These are phyloP conservation scores for Cornus kousa DNA, from an alignment of 148 eudicot genomes.

Conservation along the genomic window DNA sequence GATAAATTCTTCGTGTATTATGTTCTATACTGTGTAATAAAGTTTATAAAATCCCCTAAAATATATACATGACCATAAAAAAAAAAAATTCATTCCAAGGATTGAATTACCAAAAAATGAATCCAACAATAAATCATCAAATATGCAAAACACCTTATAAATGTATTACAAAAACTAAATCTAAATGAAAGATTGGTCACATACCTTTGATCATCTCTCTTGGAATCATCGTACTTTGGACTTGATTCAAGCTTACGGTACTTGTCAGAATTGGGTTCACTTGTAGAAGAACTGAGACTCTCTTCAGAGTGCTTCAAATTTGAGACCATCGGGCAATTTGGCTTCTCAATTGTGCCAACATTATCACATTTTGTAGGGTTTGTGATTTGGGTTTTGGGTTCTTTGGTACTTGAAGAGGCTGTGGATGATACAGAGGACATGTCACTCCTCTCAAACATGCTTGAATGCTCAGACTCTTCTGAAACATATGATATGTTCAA, in stretches of 20 bases:
- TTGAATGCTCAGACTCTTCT: conserved; percentile 35
- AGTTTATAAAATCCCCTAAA: too few species aligned
- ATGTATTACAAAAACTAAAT: background rate
- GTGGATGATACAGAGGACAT: conserved; percentile 48
- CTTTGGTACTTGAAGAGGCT: conserved; percentile 8
- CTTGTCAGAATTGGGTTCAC: background rate
- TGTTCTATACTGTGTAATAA: too few species aligned
- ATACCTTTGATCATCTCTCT: background rate
- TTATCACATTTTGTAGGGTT: background rate
- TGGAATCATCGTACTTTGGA: background rate
- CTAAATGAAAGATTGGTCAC: background rate
- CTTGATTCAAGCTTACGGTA: background rate
- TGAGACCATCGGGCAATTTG: background rate
- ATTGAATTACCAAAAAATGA: too few species aligned
- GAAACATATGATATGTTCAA: conserved; percentile 33
- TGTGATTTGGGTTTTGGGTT: conserved; percentile 11
- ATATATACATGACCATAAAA: too few species aligned
- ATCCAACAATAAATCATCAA: too few species aligned
- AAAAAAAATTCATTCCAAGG: too few species aligned
- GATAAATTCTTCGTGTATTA: too few species aligned
- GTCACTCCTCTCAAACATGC: conserved; percentile 31
- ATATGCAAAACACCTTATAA: too few species aligned
- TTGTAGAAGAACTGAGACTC: background rate
- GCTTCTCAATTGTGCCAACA: conserved; percentile 13
- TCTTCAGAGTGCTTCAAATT: conserved; percentile 2